A percentile compares a stretch with the other conserved stretches of the same genome.
phyloP scores from a whole-genome alignment of 768 basidiomycete species.

The Leccinum boreale region DNA sequence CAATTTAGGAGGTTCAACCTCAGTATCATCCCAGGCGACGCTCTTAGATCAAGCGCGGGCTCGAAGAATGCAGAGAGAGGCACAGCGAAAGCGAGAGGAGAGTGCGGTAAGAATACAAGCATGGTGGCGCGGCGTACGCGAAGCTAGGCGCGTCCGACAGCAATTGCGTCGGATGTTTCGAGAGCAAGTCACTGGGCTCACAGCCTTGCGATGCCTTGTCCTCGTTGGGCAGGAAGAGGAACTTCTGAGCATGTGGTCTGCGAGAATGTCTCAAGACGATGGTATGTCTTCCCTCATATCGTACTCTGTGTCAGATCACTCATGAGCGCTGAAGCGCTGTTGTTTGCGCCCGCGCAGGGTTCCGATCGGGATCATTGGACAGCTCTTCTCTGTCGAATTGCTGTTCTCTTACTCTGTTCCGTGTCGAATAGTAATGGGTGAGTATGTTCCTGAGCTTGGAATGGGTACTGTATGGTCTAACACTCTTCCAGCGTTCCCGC shows the following conservation, averaged over 20 bases:
- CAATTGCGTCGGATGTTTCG: constrained; percentile 51
- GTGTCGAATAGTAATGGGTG: constrained; percentile 50
- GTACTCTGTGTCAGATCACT: not conserved
- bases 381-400: constrained; percentile 51
- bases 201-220: constrained; percentile 62
- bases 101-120: constrained; percentile 61
- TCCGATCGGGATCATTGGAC: constrained; percentile 51
- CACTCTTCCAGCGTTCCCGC: constrained; percentile 41
- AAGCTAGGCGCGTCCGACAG: constrained; percentile 38
- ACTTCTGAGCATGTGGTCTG: constrained; percentile 34
- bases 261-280: constrained; percentile 18
- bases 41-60: constrained; percentile 64
- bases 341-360: constrained; percentile 40
- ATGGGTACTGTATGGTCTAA: not conserved
- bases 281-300: constrained; percentile 8
- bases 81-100: constrained; percentile 53
- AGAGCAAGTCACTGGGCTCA: constrained; percentile 48
- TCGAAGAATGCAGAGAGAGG: constrained; percentile 55
- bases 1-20: constrained; percentile 68
- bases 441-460: constrained; percentile 21
- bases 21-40: constrained; percentile 47
- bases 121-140: constrained; percentile 59
- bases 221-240: constrained; percentile 47
- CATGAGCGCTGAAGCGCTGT: constrained; percentile 28
- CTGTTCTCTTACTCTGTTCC: constrained; percentile 50